Conservation (phyloP, 768 basidiomycete species). For the Podaxis rugospora region DNA sequence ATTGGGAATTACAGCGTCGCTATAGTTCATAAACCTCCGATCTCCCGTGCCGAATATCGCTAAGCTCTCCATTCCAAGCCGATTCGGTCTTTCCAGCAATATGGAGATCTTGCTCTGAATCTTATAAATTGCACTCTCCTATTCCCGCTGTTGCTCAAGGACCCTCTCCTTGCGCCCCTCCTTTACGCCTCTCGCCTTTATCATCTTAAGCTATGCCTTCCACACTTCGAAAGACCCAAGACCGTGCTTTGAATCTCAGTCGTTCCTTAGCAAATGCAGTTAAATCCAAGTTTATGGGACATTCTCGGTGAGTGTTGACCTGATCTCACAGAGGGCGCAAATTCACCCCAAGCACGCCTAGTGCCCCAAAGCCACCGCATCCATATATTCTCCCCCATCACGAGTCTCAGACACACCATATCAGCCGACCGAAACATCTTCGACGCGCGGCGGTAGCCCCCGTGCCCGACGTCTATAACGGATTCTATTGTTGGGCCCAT, state of each 20-base stretch:
- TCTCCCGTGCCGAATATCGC: conserved; percentile 3
- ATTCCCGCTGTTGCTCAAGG: conserved; percentile 2
- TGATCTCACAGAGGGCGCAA: background rate
- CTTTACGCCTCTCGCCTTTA: conserved; percentile 10
- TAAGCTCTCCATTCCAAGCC: conserved; percentile 14
- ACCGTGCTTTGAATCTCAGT: conserved; percentile 41
- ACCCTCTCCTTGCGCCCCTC: conserved; percentile 16
- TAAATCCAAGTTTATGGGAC: conserved; percentile 26
- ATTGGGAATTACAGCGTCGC: conserved; percentile 9
- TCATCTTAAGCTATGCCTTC: conserved; percentile 22
- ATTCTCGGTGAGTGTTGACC: conserved; percentile 3
- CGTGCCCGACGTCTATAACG: conserved; percentile 3
- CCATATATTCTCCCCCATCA: background rate
- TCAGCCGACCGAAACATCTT: conserved; percentile 33
- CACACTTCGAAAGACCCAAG: conserved; percentile 42
- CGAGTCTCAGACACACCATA: conserved; percentile 16
- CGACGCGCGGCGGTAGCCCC: conserved; percentile 24
- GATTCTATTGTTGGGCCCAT: conserved; percentile 14
- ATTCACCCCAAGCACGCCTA: background rate
- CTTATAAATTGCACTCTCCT: conserved; percentile 4
- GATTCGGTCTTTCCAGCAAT: conserved; percentile 2
- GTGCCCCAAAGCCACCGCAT: background rate
- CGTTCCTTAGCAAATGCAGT: conserved; percentile 47
- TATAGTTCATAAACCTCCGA: conserved; percentile 10
- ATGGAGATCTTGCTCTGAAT: background rate